Conservation (phyloP, 345 rosid genomes). For the Rhizophora mangle region DNA sequence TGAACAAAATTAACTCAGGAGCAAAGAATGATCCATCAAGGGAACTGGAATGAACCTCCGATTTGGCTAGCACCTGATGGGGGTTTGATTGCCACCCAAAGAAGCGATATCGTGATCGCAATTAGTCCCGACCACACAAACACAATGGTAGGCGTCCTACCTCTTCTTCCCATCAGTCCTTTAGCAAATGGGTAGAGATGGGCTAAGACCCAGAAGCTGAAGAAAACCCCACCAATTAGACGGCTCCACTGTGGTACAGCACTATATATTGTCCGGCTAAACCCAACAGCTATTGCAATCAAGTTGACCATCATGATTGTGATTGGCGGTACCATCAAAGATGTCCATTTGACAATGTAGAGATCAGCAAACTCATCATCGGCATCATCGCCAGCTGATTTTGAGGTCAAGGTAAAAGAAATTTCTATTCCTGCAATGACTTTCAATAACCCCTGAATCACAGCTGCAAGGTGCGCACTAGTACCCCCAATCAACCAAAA, state of each 20-base stretch:
- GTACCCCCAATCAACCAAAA: conserved; percentile 99
- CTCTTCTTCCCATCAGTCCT: conserved; percentile 34
- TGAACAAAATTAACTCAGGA: conserved; percentile 10
- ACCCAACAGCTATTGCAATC: conserved; percentile 29
- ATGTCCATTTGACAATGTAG: conserved; percentile 33
- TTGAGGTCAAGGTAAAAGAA: conserved; percentile 82
- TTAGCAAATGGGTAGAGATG: conserved; percentile 37
- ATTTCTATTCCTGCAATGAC: conserved; percentile 93
- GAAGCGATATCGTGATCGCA: conserved; percentile 24
- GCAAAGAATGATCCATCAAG: conserved; percentile 42
- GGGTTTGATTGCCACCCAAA: conserved; percentile 30
- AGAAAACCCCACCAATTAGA: conserved; percentile 32
- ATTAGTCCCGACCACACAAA: conserved; percentile 38
- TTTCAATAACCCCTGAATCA: conserved; percentile 85
- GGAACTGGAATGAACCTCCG: conserved; percentile 93
- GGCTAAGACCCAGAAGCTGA: conserved; percentile 36
- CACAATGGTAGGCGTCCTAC: conserved; percentile 36
- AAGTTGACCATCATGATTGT: conserved; percentile 32
- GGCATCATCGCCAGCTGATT: conserved; percentile 80
- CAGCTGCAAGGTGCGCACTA: conserved; percentile 95
- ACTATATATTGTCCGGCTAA: conserved; percentile 28
- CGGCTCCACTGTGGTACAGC: conserved; percentile 32
- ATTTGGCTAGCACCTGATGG: conserved; percentile 47
- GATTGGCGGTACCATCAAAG: conserved; percentile 34
- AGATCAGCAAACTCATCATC: conserved; percentile 34